phyloP scores from a whole-genome alignment of 2,329 filamentous ascomycete species.

The Acrocalymma vagum region DNA sequence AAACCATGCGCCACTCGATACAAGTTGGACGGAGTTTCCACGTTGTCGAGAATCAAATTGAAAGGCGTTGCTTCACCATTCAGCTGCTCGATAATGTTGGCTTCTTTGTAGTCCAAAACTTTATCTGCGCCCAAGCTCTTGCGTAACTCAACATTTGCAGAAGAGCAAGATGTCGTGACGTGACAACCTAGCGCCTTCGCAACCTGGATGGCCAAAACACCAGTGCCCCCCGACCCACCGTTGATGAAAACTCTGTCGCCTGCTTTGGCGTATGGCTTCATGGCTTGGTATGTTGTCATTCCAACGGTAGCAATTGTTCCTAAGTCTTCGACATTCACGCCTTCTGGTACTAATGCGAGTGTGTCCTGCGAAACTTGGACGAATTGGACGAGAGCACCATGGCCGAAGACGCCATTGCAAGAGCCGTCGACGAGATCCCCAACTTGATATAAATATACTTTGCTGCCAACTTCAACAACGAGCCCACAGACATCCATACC shows the following conservation, averaged over 20 bases:
- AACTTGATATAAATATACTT: slow-evolving; percentile 23
- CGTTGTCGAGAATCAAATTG: slow-evolving; percentile 64
- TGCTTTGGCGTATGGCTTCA: slow-evolving; percentile 23
- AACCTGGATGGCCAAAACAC: slow-evolving; percentile 67
- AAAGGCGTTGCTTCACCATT: slow-evolving; percentile 56
- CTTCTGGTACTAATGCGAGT: slow-evolving; percentile 16
- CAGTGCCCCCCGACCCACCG: slow-evolving; percentile 67
- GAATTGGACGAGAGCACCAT: slow-evolving; percentile 44
- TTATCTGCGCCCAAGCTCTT: slow-evolving; percentile 66
- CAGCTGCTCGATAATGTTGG: slow-evolving; percentile 56
- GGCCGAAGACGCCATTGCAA: slow-evolving; percentile 25
- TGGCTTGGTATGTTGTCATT: slow-evolving; percentile 42
- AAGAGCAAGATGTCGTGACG: slow-evolving; percentile 66
- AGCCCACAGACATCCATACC: slow-evolving; percentile 59
- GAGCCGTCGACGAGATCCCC: slow-evolving; percentile 46
- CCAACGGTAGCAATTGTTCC: slow-evolving; percentile 39
- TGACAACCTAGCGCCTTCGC: slow-evolving; percentile 65
- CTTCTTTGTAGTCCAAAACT: slow-evolving; percentile 64
- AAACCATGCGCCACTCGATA: slow-evolving; percentile 12
- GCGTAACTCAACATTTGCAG: slow-evolving; percentile 62
- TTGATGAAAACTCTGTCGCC: slow-evolving; percentile 66
- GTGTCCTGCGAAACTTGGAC: slow-evolving; percentile 16
- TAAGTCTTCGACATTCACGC: slow-evolving; percentile 30
- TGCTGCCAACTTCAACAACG: slow-evolving; percentile 44
- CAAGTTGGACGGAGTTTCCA: slow-evolving; percentile 49